Conservation (phyloP, 2,329 filamentous ascomycete genomes). For the Mariannaea sp. region DNA sequence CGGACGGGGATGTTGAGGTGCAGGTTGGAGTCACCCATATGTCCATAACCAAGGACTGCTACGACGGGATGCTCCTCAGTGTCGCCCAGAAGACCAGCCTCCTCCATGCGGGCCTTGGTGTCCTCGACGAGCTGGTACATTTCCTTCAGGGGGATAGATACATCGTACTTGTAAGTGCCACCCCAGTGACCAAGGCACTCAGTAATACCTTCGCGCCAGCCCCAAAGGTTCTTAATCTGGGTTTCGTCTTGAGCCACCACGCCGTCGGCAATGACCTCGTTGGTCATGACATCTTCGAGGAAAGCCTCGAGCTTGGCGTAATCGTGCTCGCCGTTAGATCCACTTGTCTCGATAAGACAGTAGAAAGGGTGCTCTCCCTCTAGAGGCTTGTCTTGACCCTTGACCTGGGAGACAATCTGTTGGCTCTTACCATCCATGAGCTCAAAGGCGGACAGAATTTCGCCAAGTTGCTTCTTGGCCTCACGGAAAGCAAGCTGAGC, state of each 20-base stretch:
- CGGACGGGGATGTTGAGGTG: conserved; percentile 89
- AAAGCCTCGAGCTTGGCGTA: conserved; percentile 88
- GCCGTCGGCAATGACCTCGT: conserved; percentile 85
- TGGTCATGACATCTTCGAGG: conserved; percentile 87
- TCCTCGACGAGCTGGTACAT: conserved; percentile 92
- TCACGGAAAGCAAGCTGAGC: conserved; percentile 84
- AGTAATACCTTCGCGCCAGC: conserved; percentile 90
- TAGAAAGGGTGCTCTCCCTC: conserved; percentile 91
- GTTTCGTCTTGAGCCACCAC: conserved; percentile 93
- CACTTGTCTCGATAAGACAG: conserved; percentile 94
- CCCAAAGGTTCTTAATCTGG: conserved; percentile 83
- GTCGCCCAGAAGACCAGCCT: conserved; percentile 77
- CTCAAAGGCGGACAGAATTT: conserved; percentile 97
- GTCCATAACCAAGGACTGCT: conserved; percentile 92
- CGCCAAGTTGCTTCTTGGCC: conserved; percentile 86
- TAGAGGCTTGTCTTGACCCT: conserved; percentile 77
- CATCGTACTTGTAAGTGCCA: conserved; percentile 97
- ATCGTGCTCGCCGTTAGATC: conserved; percentile 93
- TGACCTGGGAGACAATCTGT: conserved; percentile 73
- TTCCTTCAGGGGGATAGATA: conserved; percentile 87
- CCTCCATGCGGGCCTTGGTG: conserved; percentile 70
- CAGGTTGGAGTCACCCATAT: conserved; percentile 97
- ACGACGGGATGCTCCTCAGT: conserved; percentile 78
- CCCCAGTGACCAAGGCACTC: conserved; percentile 89
- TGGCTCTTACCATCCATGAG: conserved; percentile 91